Evolutionary conservation across 2,329 filamentous ascomycete species (phyloP).

Genomic region (Ilyonectria destructans): DNA sequence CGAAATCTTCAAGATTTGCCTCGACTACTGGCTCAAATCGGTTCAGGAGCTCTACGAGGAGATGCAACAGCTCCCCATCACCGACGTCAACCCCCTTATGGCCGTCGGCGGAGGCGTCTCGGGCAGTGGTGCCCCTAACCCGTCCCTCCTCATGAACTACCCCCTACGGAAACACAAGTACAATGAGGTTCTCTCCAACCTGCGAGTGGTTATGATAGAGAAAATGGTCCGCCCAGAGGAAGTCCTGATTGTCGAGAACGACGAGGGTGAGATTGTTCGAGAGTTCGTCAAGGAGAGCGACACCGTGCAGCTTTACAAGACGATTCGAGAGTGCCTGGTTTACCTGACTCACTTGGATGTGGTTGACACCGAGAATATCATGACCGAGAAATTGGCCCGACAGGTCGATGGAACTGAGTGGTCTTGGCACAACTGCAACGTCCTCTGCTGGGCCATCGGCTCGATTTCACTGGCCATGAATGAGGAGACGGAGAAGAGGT

Average conservation of each 20-base stretch:
- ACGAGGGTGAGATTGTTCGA: constrained; percentile 98
- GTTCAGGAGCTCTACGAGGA: constrained; percentile 99
- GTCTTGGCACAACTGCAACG: constrained; percentile 99
- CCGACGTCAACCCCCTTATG: constrained; percentile 91
- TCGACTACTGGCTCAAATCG: constrained; percentile 99
- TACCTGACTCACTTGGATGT: constrained; percentile 98
- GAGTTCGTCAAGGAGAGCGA: constrained; percentile 99
- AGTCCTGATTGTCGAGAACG: constrained; percentile 99
- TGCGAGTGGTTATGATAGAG: constrained; percentile 98
- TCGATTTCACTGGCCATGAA: constrained; percentile 99
- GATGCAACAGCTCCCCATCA: constrained; percentile 96
- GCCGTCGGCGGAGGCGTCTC: constrained; percentile 82
- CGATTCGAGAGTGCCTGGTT: constrained; percentile 95
- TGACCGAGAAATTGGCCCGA: constrained; percentile 97
- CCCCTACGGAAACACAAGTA: constrained; percentile 99
- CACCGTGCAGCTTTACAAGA: constrained; percentile 99
- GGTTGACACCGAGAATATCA: constrained; percentile 97
- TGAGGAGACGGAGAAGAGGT: constrained; percentile 98
- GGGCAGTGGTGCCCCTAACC: constrained; percentile 88
- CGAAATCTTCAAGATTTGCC: constrained; percentile 99
- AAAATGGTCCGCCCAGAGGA: constrained; percentile 99
- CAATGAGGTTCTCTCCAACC: constrained; percentile 91
- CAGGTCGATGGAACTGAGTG: constrained; percentile 97
- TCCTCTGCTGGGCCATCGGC: constrained; percentile 98
- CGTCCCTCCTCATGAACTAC: constrained; percentile 88